These are phyloP conservation scores for Candida saitoana DNA, from an alignment of 805 yeast species.

Conservation along the genomic window DNA sequence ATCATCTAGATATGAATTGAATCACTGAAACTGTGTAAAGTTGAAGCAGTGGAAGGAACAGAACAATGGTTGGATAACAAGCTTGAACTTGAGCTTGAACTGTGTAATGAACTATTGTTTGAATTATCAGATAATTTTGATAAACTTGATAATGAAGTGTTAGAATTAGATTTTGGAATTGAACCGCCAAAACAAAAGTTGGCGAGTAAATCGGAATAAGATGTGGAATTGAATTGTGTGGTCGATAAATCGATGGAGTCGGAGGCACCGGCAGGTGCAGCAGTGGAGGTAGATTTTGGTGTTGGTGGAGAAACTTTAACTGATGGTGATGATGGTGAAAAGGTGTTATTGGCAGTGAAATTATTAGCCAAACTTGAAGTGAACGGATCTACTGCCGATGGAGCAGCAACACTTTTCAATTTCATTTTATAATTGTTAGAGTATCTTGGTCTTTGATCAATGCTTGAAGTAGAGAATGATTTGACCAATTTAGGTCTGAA, in stretches of 20 bases:
- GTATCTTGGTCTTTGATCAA: constrained; percentile 3
- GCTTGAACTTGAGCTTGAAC: not conserved
- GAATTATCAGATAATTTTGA: constrained; percentile 3
- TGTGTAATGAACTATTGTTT: not conserved
- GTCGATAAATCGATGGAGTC: constrained; percentile 2
- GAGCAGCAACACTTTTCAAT: not conserved
- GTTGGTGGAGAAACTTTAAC: not conserved
- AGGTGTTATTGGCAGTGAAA: not conserved
- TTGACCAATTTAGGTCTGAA: constrained; percentile 3
- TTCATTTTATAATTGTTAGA: constrained; percentile 4
- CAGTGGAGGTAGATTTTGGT: not conserved
- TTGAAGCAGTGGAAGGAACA: constrained; percentile 25
- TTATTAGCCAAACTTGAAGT: not conserved
- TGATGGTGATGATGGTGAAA: not conserved
- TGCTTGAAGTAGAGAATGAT: constrained; percentile 3
- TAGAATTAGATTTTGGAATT: constrained; percentile 6
- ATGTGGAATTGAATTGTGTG: constrained; percentile 3
- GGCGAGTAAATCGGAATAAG: constrained; percentile 32
- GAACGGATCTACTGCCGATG: not conserved
- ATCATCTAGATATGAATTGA: constrained; percentile 29
- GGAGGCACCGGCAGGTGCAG: not conserved
- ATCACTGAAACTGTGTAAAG: constrained; percentile 32
- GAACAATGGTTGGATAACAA: constrained; percentile 6
- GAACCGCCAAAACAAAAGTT: constrained; percentile 30
- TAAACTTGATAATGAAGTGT: not conserved